Conservation (phyloP, 2,329 filamentous ascomycete genomes). For the Hypocrella siamensis region DNA sequence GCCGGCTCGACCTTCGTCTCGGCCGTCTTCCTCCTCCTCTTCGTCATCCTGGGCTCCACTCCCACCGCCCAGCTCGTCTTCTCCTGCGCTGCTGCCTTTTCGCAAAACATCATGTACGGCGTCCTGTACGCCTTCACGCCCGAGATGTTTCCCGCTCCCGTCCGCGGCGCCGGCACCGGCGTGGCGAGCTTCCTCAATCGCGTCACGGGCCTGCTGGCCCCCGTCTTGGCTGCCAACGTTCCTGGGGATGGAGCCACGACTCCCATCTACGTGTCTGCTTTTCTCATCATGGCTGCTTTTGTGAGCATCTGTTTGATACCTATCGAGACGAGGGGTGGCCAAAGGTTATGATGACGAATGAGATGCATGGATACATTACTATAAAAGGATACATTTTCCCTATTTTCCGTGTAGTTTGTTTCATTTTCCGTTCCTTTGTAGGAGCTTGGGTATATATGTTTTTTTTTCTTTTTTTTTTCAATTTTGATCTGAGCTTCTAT, state of each 20-base stretch:
- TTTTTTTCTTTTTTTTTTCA: too few relatives aligned
- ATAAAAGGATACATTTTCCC: too few relatives aligned
- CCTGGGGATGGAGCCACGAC: constrained; percentile 40
- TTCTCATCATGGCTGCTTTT: constrained; percentile 42
- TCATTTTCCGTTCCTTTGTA: too few relatives aligned
- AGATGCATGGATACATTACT: constrained; percentile 4
- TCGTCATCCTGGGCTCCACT: constrained; percentile 41
- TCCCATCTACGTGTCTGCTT: constrained; percentile 41
- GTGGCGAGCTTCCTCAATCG: constrained; percentile 59
- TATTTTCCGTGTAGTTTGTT: too few relatives aligned
- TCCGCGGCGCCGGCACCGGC: constrained; percentile 56
- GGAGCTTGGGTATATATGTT: too few relatives aligned
- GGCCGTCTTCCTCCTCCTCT: constrained; percentile 54
- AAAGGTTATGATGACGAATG: constrained; percentile 22
- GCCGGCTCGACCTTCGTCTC: constrained; percentile 51
- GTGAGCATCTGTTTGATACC: constrained; percentile 43
- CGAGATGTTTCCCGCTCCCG: constrained; percentile 59
- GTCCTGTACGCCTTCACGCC: constrained; percentile 65
- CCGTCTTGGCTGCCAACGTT: constrained; percentile 47
- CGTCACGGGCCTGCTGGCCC: constrained; percentile 50
- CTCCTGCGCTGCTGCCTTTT: constrained; percentile 53
- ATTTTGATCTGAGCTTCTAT: too few relatives aligned
- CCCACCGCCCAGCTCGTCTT: constrained; percentile 46
- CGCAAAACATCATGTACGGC: constrained; percentile 65
- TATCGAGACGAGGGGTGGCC: constrained; percentile 45